phyloP scores from a whole-genome alignment of 768 basidiomycete species.

The Mycena polygramma region DNA sequence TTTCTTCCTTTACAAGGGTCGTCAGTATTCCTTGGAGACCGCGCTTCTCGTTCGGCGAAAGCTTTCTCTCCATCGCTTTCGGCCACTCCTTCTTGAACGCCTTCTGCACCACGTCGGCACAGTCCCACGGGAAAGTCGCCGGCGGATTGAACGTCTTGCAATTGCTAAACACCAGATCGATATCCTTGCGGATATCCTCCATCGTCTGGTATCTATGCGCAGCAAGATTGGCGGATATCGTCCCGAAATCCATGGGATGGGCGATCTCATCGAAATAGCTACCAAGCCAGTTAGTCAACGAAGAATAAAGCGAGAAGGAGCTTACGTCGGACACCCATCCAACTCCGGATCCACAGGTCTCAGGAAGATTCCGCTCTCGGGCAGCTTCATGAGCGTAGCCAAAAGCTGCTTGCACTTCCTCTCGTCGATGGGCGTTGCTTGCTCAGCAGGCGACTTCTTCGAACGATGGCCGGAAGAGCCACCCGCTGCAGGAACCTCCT shows the following conservation, averaged over 20 bases:
- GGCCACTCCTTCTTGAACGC: slow-evolving; percentile 90
- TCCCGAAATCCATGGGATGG: slow-evolving; percentile 94
- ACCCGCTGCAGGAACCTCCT: slow-evolving; percentile 51
- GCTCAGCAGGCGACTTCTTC: slow-evolving; percentile 51
- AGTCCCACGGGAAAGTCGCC: slow-evolving; percentile 77
- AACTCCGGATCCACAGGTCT: slow-evolving; percentile 85
- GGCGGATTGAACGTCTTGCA: slow-evolving; percentile 94
- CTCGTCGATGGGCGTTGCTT: slow-evolving; percentile 74
- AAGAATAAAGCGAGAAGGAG: slow-evolving; percentile 41
- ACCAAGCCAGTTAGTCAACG: slow-evolving; percentile 26
- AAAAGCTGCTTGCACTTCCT: slow-evolving; percentile 87
- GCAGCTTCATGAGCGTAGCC: slow-evolving; percentile 67
- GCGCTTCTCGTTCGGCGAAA: slow-evolving; percentile 72
- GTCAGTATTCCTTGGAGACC: background rate
- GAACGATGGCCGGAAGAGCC: slow-evolving; percentile 55
- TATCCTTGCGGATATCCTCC: slow-evolving; percentile 85
- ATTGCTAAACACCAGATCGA: slow-evolving; percentile 88
- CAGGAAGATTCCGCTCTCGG: slow-evolving; percentile 80
- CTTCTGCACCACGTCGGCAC: slow-evolving; percentile 81
- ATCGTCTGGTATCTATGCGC: slow-evolving; percentile 80
- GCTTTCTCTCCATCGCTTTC: slow-evolving; percentile 77
- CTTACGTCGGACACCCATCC: slow-evolving; percentile 94
- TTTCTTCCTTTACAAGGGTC: slow-evolving; percentile 74
- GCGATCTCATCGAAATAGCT: slow-evolving; percentile 95
- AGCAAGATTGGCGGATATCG: slow-evolving; percentile 78